Percentiles rank a stretch among this genome's conserved stretches.
phyloP scores from a whole-genome alignment of 1,139 yeast genomes.

The Starmera stellimalicola region DNA sequence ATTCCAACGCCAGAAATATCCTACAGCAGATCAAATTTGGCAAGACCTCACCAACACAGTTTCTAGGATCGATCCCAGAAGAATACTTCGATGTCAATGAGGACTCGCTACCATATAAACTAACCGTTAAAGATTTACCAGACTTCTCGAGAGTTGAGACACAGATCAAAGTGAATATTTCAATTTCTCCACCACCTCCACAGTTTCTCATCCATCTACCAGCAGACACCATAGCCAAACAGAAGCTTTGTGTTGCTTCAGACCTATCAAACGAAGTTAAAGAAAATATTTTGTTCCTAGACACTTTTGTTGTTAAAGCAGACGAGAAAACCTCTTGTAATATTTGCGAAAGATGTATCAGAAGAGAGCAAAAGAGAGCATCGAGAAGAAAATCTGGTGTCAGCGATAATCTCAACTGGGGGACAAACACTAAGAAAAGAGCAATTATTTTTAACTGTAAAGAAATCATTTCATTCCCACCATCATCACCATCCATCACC shows the following conservation, averaged over 20 bases:
- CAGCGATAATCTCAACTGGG: constrained; percentile 68
- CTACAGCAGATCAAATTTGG: constrained; percentile 52
- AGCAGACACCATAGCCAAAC: constrained; percentile 77
- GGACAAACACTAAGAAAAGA: constrained; percentile 62
- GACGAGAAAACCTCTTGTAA: constrained; percentile 43
- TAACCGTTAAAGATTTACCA: constrained; percentile 59
- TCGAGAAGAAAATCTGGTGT: constrained; percentile 72
- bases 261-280: constrained; percentile 34
- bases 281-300: constrained; percentile 49
- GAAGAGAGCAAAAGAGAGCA: constrained; percentile 89
- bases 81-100: constrained; percentile 15
- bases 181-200: constrained; percentile 64
- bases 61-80: constrained; percentile 14
- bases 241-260: constrained; percentile 57
- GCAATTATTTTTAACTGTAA: constrained; percentile 88
- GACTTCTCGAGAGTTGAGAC: constrained; percentile 86
- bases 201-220: constrained; percentile 71
- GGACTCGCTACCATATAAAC: constrained; percentile 42
- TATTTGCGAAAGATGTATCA: constrained; percentile 81
- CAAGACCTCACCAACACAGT: constrained; percentile 20
- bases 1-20: constrained; percentile 42
- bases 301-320: constrained; percentile 54
- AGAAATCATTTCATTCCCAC: constrained; percentile 71
- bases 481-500: constrained; percentile 51
- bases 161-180: constrained; percentile 69